These are phyloP conservation scores for Candida hungchunana DNA, from an alignment of 805 yeast species.

Conservation along the genomic window DNA sequence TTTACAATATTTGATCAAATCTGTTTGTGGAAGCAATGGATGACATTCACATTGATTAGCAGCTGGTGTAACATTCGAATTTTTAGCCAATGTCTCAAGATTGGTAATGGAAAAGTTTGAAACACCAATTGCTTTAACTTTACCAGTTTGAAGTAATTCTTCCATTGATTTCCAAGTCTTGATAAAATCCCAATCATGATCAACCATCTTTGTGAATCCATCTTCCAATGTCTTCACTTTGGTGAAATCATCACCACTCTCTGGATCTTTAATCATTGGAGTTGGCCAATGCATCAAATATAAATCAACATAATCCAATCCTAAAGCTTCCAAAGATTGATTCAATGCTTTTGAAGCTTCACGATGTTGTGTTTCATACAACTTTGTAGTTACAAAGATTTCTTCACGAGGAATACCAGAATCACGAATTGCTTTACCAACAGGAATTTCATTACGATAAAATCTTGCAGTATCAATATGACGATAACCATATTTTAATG, in stretches of 20 bases:
- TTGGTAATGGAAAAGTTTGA: conserved; percentile 18
- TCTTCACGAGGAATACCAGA: conserved; percentile 61
- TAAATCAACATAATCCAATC: conserved; percentile 72
- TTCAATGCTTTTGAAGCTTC: conserved; percentile 49
- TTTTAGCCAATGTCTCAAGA: conserved; percentile 10
- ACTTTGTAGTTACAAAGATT: conserved; percentile 66
- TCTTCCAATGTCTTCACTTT: conserved; percentile 4
- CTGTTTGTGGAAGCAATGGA: conserved; percentile 19
- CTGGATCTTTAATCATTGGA: not conserved
- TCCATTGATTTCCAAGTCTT: conserved; percentile 21
- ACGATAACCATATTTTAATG: conserved; percentile 43
- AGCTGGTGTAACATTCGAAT: conserved; percentile 14
- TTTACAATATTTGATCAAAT: conserved; percentile 13
- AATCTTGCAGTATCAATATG: conserved; percentile 58
- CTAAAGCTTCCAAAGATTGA: conserved; percentile 54
- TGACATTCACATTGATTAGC: conserved; percentile 20
- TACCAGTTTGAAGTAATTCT: conserved; percentile 5
- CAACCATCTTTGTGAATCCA: not conserved
- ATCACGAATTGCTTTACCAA: conserved; percentile 46
- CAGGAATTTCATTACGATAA: conserved; percentile 52
- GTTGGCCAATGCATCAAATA: conserved; percentile 43
- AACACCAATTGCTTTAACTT: conserved; percentile 19
- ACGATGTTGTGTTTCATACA: conserved; percentile 44
- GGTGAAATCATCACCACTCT: conserved; percentile 4
- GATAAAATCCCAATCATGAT: conserved; percentile 52